A percentile compares a stretch with the other conserved stretches of the same genome.
Evolutionary conservation across 129 eudicot genomes (phyloP).

Genomic region (Gnaphalium uliginosum): DNA sequence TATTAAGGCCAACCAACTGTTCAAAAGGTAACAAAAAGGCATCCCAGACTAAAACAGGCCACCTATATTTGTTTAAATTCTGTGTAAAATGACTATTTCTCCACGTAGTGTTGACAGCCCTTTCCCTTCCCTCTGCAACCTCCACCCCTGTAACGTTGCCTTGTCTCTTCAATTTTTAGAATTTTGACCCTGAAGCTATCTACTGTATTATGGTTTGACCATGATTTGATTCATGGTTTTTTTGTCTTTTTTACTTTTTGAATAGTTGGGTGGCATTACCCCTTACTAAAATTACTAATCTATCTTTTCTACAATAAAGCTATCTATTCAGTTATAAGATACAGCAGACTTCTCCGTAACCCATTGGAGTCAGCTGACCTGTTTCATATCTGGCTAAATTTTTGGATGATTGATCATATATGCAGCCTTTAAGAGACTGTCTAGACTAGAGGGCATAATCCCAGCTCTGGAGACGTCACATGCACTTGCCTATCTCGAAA

Average conservation of each 20-base stretch:
- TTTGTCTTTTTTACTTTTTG: too few relatives aligned
- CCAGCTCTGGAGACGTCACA: conserved; percentile 94
- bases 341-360: background rate
- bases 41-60: background rate
- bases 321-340: background rate
- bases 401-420: conserved; percentile 12
- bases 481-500: conserved; percentile 82
- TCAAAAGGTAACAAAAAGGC: background rate
- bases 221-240: too few relatives aligned
- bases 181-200: too few relatives aligned
- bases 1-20: background rate
- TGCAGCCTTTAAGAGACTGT: conserved; percentile 82
- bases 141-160: too few relatives aligned
- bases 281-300: too few relatives aligned
- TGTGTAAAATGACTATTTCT: too few relatives aligned
- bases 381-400: background rate
- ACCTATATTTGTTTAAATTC: background rate
- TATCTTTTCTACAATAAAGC: too few relatives aligned
- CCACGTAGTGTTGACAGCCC: too few relatives aligned
- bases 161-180: too few relatives aligned
- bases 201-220: too few relatives aligned
- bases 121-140: too few relatives aligned
- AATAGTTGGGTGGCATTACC: too few relatives aligned
- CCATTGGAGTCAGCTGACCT: background rate
- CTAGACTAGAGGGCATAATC: conserved; percentile 84